Evolutionary conservation across 2,329 filamentous ascomycete genomes (phyloP).

Genomic region (Botrytis squamosa): DNA sequence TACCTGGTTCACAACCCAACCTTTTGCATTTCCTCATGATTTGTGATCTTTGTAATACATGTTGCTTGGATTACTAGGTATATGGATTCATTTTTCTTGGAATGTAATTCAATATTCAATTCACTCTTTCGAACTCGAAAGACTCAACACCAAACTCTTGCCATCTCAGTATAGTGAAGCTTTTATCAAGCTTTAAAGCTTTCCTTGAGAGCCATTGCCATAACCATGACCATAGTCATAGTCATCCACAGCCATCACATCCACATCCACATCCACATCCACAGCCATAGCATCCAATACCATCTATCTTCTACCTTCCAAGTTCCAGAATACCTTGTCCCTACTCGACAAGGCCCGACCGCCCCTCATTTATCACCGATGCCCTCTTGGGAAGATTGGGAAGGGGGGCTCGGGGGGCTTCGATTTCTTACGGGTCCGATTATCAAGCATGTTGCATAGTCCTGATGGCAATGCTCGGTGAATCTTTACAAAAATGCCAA

Average conservation of each 20-base stretch:
- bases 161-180: neutral
- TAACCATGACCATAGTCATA: neutral
- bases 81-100: neutral
- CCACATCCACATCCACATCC: neutral
- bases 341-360: neutral
- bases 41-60: neutral
- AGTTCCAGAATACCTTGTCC: neutral
- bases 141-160: neutral
- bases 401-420: neutral
- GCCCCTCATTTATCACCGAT: conserved; percentile 15
- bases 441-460: conserved; percentile 5
- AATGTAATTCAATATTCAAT: neutral
- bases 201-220: neutral
- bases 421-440: conserved; percentile 12
- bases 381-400: neutral
- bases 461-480: neutral
- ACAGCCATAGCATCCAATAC: neutral
- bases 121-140: neutral
- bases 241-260: neutral
- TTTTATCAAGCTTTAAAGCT: neutral
- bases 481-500: neutral
- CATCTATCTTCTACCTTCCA: neutral
- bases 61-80: too few relatives aligned
- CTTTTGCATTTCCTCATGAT: neutral
- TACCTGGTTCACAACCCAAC: neutral